These are phyloP conservation scores for Echeveria elegans DNA, from an alignment of 164 flowering plant species.

Conservation along the genomic window DNA sequence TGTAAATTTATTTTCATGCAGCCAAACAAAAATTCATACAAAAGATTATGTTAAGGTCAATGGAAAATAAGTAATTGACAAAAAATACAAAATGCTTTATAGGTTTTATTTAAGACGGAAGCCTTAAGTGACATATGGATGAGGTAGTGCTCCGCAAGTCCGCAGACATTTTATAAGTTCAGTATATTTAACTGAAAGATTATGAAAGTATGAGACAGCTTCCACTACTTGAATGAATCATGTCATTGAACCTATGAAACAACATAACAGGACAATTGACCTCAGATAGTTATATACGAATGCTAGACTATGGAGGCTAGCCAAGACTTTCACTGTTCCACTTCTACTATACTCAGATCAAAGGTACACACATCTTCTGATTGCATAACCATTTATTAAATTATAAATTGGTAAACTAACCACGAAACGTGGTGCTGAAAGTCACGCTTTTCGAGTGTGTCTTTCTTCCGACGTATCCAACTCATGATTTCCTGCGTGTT, in stretches of 20 bases:
- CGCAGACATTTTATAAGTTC: no score
- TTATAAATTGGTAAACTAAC: constrained; percentile 28
- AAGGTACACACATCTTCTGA: neutral
- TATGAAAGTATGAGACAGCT: neutral
- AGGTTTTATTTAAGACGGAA: no score
- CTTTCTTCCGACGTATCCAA: constrained; percentile 62
- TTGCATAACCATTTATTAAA: neutral
- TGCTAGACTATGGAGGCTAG: neutral
- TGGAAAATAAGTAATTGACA: neutral
- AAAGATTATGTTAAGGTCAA: neutral
- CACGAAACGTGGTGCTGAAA: constrained; percentile 67
- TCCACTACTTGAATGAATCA: neutral
- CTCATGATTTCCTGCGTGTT: constrained; percentile 51
- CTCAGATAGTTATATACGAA: neutral
- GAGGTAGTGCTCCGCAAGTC: no score
- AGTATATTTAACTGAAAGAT: neutral
- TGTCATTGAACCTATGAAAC: neutral
- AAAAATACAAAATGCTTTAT: neutral
- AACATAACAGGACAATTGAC: neutral
- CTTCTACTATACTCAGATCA: neutral
- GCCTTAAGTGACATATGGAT: no score
- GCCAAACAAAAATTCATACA: neutral
- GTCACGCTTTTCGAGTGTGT: constrained; percentile 49
- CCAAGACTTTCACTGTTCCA: neutral
- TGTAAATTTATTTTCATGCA: neutral